These are phyloP conservation scores for Diaporthe sp. DNA, from an alignment of 2,329 filamentous ascomycete genomes.

Conservation along the genomic window DNA sequence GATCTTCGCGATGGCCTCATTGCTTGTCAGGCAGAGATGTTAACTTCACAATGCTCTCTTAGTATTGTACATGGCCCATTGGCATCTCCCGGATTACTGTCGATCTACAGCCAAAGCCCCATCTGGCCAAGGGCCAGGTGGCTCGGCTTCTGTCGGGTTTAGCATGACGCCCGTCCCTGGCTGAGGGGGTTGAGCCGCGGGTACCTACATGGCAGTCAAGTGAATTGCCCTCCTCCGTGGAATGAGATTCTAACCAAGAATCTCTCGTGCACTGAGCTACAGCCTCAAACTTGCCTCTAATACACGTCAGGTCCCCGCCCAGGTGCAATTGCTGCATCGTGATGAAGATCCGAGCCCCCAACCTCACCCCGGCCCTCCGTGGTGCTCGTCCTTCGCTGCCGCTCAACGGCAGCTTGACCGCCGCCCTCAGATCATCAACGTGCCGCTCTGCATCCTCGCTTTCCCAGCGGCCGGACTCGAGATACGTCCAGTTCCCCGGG, in stretches of 20 bases:
- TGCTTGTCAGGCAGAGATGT: not conserved
- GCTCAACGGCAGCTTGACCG: slow-evolving; percentile 18
- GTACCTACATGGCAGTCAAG: not conserved
- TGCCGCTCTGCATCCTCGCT: slow-evolving; percentile 61
- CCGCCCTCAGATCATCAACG: slow-evolving; percentile 43
- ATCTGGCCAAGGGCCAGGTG: slow-evolving; percentile 1
- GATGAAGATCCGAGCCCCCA: slow-evolving; percentile 41
- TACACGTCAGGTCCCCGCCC: not conserved
- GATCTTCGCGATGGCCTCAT: not conserved
- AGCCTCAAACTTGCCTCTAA: not conserved
- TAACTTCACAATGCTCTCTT: not conserved
- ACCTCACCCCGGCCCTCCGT: slow-evolving; percentile 33
- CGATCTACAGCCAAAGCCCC: not conserved
- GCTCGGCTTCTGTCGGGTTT: slow-evolving; percentile 40
- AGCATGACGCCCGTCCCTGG: slow-evolving; percentile 26
- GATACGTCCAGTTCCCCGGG: slow-evolving; percentile 84
- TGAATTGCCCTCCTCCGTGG: not conserved
- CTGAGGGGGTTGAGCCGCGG: slow-evolving; percentile 26
- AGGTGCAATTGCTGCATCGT: not conserved
- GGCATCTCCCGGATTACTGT: not conserved
- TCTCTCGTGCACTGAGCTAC: not conserved
- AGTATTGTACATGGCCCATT: not conserved
- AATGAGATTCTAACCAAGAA: not conserved
- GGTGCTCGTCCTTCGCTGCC: slow-evolving; percentile 40
- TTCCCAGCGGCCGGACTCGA: slow-evolving; percentile 69